A percentile compares a stretch with the other conserved stretches of the same genome.
phyloP scores from a whole-genome alignment of 495 filamentous ascomycete species.

The Penicillium lagena region DNA sequence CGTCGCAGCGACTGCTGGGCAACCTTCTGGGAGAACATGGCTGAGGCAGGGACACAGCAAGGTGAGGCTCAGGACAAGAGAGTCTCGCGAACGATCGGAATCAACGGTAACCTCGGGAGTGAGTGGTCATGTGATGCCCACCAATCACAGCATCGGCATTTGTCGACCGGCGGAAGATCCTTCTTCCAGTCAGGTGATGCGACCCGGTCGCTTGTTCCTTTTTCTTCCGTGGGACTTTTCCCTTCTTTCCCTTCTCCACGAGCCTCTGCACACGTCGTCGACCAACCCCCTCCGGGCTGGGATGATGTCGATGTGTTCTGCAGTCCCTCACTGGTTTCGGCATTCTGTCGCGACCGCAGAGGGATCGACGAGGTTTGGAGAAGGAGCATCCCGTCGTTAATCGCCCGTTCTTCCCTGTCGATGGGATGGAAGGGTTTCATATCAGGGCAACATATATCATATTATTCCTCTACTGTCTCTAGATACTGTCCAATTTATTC shows the following conservation, averaged over 20 bases:
- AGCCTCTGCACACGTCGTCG: conserved; percentile 42
- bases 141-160: conserved; percentile 36
- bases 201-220: conserved; percentile 13
- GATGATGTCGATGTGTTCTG: conserved; percentile 40
- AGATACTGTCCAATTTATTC: no score
- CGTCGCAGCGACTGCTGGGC: conserved; percentile 62
- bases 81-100: conserved; percentile 26
- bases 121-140: conserved; percentile 20
- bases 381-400: conserved; percentile 51
- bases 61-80: conserved; percentile 5
- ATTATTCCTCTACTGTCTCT: neutral
- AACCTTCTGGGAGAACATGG: conserved; percentile 62
- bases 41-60: conserved; percentile 15
- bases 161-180: conserved; percentile 25
- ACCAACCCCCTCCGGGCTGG: conserved; percentile 19
- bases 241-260: conserved; percentile 27
- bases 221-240: conserved; percentile 8
- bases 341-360: conserved; percentile 43
- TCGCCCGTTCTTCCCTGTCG: conserved; percentile 47
- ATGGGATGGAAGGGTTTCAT: conserved; percentile 48
- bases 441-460: conserved; percentile 42
- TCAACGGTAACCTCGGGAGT: conserved; percentile 40
- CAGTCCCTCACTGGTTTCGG: conserved; percentile 39
- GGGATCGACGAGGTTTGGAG: conserved; percentile 35
- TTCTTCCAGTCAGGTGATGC: conserved; percentile 24